Base-by-base conservation (phyloP, 2,329 filamentous ascomycete genomes). In the Hypoxylon sp. region DNA sequence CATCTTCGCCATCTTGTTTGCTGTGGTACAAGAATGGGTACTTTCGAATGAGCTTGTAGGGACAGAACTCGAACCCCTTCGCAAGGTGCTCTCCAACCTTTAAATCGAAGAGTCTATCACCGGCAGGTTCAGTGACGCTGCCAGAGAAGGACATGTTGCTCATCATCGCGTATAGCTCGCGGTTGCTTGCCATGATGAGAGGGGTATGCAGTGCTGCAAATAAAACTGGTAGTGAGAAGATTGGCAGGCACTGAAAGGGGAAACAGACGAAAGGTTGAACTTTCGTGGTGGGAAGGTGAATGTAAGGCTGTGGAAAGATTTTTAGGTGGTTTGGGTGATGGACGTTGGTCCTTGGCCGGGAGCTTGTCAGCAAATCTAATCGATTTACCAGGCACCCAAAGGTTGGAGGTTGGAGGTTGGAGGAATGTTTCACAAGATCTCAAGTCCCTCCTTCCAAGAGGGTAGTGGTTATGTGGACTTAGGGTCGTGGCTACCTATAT, bases 21-120 rank as follows among this genome's bases (percentile, higher is more conserved):
- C 84, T 83, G 44, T 89, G 84, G 73, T 85, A 91, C 56, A 77
- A 81, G 65, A 85, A 82, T 0, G 87, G 86, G 69, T 89, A 93
- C 19, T 80, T 81, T 24, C 79, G 75, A 22, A 92, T 76, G 0
- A 86, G 77, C 22, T 79, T 78, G 80, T 84, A 87, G 0, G 85
- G 79, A 39, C 80, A 81, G 66, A 89, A 78, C 22, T 56, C 56
- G 72, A 66, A 48, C 50, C 54, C 70, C 28, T 65, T 72, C 58
- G 61, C 53, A 17, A 73, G 64, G 8, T 67, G 10, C 4, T 78
- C 71, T 8, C 78, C 76, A 20, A 68, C 37, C 10, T 52, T 37
- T 32, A 78, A 59, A 2, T 62, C 62, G 13, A 69, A 44, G 2
- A 59, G 2, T 34, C 17, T 22, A 6, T 20, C 28, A 15, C 19